Conservation (phyloP, 2,329 filamentous ascomycete species). For the Ophiostoma piceae region DNA sequence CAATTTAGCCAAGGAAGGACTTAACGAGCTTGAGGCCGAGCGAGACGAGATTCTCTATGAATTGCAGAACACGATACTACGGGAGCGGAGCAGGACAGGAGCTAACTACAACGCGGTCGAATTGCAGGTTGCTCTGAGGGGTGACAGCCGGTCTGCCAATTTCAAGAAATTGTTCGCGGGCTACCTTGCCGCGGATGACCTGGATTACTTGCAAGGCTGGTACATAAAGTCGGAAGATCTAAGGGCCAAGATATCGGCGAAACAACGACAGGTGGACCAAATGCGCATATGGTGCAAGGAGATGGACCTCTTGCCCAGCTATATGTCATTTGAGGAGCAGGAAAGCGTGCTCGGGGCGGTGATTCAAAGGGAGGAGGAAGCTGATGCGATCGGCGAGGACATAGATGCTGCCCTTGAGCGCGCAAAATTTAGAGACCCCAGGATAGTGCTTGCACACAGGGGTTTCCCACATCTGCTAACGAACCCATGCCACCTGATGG, state of each 20-base stretch:
- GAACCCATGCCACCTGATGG: constrained; percentile 40
- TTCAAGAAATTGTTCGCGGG: neutral
- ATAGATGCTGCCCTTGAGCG: neutral
- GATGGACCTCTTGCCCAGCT: neutral
- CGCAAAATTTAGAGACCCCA: neutral
- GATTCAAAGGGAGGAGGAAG: neutral
- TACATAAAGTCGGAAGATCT: neutral
- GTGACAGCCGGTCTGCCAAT: neutral
- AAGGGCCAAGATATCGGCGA: neutral
- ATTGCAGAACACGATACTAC: neutral
- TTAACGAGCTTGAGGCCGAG: neutral
- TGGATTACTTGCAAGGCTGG: neutral
- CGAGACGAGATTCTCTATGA: neutral
- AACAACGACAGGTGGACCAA: neutral
- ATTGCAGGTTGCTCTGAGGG: neutral
- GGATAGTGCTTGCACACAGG: constrained; percentile 31
- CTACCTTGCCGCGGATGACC: neutral
- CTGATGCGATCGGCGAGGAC: neutral
- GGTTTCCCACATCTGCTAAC: constrained; percentile 41
- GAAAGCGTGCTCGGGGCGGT: neutral
- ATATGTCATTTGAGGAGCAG: constrained; percentile 1
- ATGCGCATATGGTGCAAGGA: neutral
- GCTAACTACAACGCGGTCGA: neutral
- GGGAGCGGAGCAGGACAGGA: constrained; percentile 7
- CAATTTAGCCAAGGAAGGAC: neutral